Conservation (phyloP, 768 basidiomycete species). For the Daedaleopsis sinensis region DNA sequence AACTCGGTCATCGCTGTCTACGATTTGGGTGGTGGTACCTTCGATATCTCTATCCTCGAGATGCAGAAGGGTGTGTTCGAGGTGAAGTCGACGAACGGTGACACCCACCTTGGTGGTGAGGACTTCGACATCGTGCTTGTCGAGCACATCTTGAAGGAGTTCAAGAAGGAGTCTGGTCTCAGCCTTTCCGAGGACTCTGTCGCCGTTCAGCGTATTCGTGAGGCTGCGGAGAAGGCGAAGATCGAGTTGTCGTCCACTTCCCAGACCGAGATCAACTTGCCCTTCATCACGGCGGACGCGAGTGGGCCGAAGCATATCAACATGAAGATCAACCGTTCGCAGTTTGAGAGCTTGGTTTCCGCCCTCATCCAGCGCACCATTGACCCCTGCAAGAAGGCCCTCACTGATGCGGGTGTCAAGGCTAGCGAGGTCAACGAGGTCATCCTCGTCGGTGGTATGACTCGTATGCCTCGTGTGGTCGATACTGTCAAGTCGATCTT, state of each 20-base stretch:
- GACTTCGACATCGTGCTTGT: slow-evolving; percentile 95
- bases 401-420: slow-evolving; percentile 92
- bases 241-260: slow-evolving; percentile 94
- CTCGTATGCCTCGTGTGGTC: slow-evolving; percentile 93
- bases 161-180: slow-evolving; percentile 91
- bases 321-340: slow-evolving; percentile 81
- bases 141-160: slow-evolving; percentile 82
- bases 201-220: slow-evolving; percentile 98
- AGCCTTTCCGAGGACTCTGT: slow-evolving; percentile 86
- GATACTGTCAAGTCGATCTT: slow-evolving; percentile 95
- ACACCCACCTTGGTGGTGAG: slow-evolving; percentile 95
- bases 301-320: slow-evolving; percentile 98
- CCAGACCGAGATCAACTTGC: slow-evolving; percentile 96
- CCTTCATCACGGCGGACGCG: slow-evolving; percentile 97
- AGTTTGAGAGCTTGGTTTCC: slow-evolving; percentile 86
- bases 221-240: slow-evolving; percentile 99
- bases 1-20: slow-evolving; percentile 96
- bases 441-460: slow-evolving; percentile 98
- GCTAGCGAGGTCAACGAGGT: slow-evolving; percentile 93
- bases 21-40: slow-evolving; percentile 97
- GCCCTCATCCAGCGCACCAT: slow-evolving; percentile 86
- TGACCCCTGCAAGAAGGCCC: slow-evolving; percentile 97
- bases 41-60: slow-evolving; percentile 99
- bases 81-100: slow-evolving; percentile 99
- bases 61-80: slow-evolving; percentile 99